These are phyloP conservation scores for Solanum tarapatanum DNA, from an alignment of 257 asterid genomes.

Conservation along the genomic window DNA sequence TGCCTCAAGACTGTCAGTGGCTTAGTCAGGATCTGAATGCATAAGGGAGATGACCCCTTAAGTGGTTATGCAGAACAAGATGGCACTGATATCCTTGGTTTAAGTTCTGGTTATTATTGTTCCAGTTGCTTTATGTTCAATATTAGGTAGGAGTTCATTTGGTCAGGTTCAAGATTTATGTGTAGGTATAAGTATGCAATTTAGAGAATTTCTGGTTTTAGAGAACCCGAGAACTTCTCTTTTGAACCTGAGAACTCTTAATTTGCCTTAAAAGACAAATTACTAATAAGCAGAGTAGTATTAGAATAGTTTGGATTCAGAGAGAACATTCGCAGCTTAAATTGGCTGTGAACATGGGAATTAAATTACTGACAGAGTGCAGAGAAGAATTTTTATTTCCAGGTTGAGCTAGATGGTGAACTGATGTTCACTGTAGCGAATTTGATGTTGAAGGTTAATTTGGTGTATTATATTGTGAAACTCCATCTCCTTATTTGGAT, in stretches of 20 bases:
- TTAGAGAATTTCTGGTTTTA: not conserved
- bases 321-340: not conserved
- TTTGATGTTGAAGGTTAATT: not conserved
- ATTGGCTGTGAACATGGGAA: not conserved
- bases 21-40: not conserved
- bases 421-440: not conserved
- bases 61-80: not conserved
- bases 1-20: not conserved
- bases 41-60: not conserved
- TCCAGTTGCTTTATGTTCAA: not conserved
- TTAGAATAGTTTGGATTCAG: not conserved
- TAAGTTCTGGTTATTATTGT: not conserved
- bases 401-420: not conserved
- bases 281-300: not conserved
- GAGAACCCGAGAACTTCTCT: not conserved
- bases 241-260: not conserved
- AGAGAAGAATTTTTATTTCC: not conserved
- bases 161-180: not conserved
- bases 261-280: not conserved
- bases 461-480: not conserved
- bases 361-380: not conserved
- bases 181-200: not conserved
- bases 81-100: not conserved
- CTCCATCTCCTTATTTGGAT: not conserved
- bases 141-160: not conserved